Base-by-base conservation (phyloP, 805 yeast species). In the Metschnikowia reukaufii region DNA sequence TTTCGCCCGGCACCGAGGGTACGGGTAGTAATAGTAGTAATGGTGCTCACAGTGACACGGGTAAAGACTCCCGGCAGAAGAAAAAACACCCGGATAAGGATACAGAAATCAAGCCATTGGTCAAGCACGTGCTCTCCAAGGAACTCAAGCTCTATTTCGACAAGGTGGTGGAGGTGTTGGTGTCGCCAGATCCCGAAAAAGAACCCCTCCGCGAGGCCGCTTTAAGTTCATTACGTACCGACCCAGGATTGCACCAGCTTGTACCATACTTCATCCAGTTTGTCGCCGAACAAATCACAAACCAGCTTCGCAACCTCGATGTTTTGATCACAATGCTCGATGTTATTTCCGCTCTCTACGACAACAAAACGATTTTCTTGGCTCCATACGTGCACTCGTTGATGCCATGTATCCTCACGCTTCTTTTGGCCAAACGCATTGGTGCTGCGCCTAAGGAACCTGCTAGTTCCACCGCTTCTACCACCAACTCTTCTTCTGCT, bases 201-300 rank as follows among this genome's bases (percentile, higher is more conserved):
- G 86, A 80, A 36, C 72, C 74, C 34, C 70, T 88, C 62, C 82
- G 79, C 53, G 77, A 79, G 32, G 94, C 97, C 0, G 97, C 97
- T 1, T 73, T 94, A 45, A 83, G 84, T 23, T 87, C 96, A 7
- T 72, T 94, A 49, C 81, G 87, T 49, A 83, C 87, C 25, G 99
- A 94, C 63, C 96, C 97, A 2, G 99, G 99, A 29, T 70, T 94
- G 47, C 99, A 94, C 70, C 99, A 94, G 66, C 70, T 94, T 41
- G 94, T 95, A 4, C 99, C 99, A 2, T 94, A 94, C 64, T 88
- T 94, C 58, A 91, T 94, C 42, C 98, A 94, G 62, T 91, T 94
- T 61, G 88, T 90, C 30, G 96, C 97, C 6, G 99, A 94, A 62
- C 96, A 95, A 56, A 82, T 94, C 47, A 88, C 98, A 0, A 85